Evolutionary conservation across 2,329 filamentous ascomycete genomes (phyloP).

Genomic region (Alternaria dauci): DNA sequence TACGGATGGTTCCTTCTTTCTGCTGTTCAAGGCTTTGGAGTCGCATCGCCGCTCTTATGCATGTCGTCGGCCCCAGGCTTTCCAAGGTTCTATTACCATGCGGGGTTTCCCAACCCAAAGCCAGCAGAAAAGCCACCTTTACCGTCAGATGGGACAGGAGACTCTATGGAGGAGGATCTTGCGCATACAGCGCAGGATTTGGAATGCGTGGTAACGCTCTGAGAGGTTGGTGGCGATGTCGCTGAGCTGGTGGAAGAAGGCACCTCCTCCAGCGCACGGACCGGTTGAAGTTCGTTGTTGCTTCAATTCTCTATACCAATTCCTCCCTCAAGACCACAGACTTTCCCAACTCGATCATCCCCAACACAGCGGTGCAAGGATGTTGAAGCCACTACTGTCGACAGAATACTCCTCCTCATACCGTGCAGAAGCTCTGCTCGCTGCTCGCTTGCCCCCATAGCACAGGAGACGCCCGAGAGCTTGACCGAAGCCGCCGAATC

Average conservation of each 20-base stretch:
- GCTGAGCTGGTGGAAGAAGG: slow-evolving; percentile 1
- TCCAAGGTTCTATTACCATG: slow-evolving; percentile 3
- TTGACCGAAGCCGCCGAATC: slow-evolving; percentile 8
- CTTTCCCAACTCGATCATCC: neutral
- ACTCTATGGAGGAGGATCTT: neutral
- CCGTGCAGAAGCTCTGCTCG: neutral
- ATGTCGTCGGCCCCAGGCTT: neutral
- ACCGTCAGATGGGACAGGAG: neutral
- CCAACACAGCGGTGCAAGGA: neutral
- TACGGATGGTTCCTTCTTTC: neutral
- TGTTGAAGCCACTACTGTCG: neutral
- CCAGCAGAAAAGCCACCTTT: neutral
- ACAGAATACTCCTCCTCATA: neutral
- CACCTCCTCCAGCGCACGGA: slow-evolving; percentile 2
- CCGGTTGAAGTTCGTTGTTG: slow-evolving; percentile 1
- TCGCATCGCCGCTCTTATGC: neutral
- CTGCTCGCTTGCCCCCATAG: neutral
- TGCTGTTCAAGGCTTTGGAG: neutral
- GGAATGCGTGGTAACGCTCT: neutral
- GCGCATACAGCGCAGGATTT: neutral
- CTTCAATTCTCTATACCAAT: slow-evolving; percentile 1
- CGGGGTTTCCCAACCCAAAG: neutral
- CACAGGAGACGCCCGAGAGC: slow-evolving; percentile 3
- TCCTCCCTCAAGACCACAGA: neutral
- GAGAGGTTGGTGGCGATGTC: neutral